Base-by-base conservation (phyloP, 257 asterid species). In the Rehmannia glutinosa region DNA sequence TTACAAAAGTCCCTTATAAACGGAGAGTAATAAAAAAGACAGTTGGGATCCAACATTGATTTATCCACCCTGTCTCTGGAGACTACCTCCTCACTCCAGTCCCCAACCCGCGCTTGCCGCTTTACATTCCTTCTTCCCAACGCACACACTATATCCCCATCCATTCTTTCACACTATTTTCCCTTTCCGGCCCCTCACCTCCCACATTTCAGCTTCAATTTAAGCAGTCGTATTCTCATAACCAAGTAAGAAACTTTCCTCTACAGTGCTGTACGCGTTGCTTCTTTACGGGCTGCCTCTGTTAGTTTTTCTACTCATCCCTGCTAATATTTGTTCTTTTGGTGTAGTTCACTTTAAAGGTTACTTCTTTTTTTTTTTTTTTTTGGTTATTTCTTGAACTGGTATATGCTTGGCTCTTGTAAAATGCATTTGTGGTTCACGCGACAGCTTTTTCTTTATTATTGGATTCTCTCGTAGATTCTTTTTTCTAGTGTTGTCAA, bases 61-160 rank as follows among this genome's bases (percentile, higher is more conserved):
- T 52, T 60, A 30, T 65, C 77, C 81, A 71, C 77, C 52, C 72
- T 69, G 80, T 69, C 64, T 51, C 64, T 73, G 33, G 25, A 66
- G 51, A 6, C 53, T 8, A 4, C 52, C 24, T 1, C 57, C 46
- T 27, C 65, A 11, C n/a, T 30, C 20, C 47, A 17, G 9, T 1
- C 41, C 61, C 66, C 71, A 15, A 50, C 17, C 62, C 52, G 38
- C 51, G 2, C 25, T 51, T 62, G 62, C 47, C 66, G 59, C 72
- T 35, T 64, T 38, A 41, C 53, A 23, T 60, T 53, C 80, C 62
- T 64, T 46, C 75, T 38, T 20, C 68, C 65, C 61, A 5, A 28
- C n/a, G n/a, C n/a, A 28, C 33, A 5, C 33, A 28, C 33, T 28
- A 28, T 28, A 2, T 28, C n/a, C n/a, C n/a, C n/a, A n/a, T n/a